Conservation (phyloP, 2,329 filamentous ascomycete species). For the Pseudogymnoascus sp. region DNA sequence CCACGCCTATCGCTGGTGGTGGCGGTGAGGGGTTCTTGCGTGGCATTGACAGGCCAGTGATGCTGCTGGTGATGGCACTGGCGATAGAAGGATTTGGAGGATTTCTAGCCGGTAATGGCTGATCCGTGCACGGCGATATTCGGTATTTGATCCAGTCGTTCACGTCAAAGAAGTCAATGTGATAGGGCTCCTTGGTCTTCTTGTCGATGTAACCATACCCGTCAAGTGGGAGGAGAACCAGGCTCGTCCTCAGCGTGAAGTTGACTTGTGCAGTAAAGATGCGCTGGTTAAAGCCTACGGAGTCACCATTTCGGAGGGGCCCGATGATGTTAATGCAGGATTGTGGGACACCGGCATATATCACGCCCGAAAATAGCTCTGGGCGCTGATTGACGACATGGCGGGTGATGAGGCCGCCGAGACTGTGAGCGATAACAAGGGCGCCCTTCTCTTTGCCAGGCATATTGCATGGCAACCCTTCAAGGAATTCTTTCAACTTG, state of each 20-base stretch:
- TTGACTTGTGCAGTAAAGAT: conserved; percentile 89
- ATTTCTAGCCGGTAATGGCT: conserved; percentile 51
- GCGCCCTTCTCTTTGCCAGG: conserved; percentile 55
- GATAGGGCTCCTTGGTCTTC: conserved; percentile 68
- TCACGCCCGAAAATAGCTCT: conserved; percentile 74
- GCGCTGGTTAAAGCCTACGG: conserved; percentile 79
- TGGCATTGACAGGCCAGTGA: conserved; percentile 25
- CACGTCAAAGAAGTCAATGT: conserved; percentile 73
- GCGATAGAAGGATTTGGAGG: conserved; percentile 24
- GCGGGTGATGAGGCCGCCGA: conserved; percentile 80
- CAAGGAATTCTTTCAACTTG: conserved; percentile 64
- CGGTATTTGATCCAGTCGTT: conserved; percentile 72
- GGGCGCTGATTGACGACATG: conserved; percentile 81
- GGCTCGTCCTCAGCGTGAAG: conserved; percentile 82
- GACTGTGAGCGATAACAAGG: conserved; percentile 73
- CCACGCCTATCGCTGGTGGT: background rate
- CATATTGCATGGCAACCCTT: conserved; percentile 65
- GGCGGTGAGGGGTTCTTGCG: conserved; percentile 19
- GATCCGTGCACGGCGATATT: conserved; percentile 66
- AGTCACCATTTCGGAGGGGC: conserved; percentile 83
- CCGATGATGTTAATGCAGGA: conserved; percentile 87
- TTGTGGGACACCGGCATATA: conserved; percentile 79
- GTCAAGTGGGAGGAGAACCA: conserved; percentile 74
- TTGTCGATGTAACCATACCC: conserved; percentile 57
- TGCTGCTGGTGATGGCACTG: conserved; percentile 28